Conservation (phyloP, 805 yeast genomes). For the Komagataella ulmi region DNA sequence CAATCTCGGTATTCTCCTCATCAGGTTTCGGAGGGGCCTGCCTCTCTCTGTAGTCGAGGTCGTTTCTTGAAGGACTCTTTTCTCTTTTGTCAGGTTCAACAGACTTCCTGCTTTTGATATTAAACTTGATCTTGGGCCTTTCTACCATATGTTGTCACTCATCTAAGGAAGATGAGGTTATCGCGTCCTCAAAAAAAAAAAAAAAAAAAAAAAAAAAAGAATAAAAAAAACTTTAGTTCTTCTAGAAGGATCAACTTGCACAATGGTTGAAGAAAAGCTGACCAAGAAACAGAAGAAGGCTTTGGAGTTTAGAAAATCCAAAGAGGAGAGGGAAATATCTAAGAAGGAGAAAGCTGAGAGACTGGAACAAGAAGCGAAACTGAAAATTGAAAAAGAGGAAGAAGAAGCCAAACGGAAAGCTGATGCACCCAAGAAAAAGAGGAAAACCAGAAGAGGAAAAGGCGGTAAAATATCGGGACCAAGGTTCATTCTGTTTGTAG, state of each 20-base stretch:
- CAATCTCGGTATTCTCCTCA: neutral
- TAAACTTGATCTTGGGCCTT: constrained; percentile 11
- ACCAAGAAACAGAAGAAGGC: constrained; percentile 60
- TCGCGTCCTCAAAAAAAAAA: constrained; percentile 2
- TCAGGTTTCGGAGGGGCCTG: neutral
- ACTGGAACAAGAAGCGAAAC: constrained; percentile 14
- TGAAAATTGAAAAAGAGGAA: constrained; percentile 8
- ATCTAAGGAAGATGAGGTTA: neutral
- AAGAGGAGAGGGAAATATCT: constrained; percentile 16
- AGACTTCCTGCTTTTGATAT: constrained; percentile 5
- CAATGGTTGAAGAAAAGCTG: constrained; percentile 22
- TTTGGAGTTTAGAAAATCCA: constrained; percentile 31
- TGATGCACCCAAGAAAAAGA: constrained; percentile 31
- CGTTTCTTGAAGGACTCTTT: constrained; percentile 12
- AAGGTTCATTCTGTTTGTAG: constrained; percentile 77
- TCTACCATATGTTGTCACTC: neutral
- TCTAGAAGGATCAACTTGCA: constrained; percentile 6
- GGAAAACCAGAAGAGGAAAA: constrained; percentile 71
- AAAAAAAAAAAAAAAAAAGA: neutral
- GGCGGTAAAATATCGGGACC: constrained; percentile 54
- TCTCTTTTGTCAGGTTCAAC: constrained; percentile 1
- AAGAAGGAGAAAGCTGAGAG: constrained; percentile 17
- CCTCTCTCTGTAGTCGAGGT: constrained; percentile 11
- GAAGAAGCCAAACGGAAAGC: constrained; percentile 7
- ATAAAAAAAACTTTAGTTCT: neutral